Conservation (phyloP, 495 filamentous ascomycete species). For the Annulohypoxylon moriforme region DNA sequence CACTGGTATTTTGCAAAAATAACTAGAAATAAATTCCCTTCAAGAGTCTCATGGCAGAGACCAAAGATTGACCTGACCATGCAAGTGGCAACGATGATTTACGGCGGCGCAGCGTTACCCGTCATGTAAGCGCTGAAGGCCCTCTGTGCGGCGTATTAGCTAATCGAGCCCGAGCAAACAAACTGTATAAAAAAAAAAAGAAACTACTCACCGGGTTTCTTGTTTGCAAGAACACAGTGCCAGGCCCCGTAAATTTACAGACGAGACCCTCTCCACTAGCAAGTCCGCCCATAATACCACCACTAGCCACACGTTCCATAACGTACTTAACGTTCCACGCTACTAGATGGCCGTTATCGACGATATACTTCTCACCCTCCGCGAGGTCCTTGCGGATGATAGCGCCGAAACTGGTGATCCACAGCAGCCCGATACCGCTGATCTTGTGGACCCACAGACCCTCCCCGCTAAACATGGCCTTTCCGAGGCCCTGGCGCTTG, state of each 20-base stretch:
- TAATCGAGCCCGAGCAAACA: constrained; percentile 14
- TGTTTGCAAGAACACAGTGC: constrained; percentile 93
- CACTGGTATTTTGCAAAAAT: constrained; percentile 8
- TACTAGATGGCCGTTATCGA: constrained; percentile 96
- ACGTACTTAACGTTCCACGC: constrained; percentile 97
- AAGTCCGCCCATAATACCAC: constrained; percentile 85
- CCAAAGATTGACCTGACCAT: not conserved
- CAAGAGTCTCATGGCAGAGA: not conserved
- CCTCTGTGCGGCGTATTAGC: constrained; percentile 47
- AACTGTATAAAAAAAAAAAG: not conserved
- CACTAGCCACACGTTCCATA: constrained; percentile 87
- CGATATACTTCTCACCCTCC: constrained; percentile 84
- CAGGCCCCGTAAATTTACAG: constrained; percentile 93
- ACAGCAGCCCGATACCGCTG: constrained; percentile 79
- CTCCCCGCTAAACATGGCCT: constrained; percentile 93
- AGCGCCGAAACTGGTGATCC: constrained; percentile 92
- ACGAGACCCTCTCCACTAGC: constrained; percentile 87
- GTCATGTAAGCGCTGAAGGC: constrained; percentile 61
- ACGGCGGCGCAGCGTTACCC: constrained; percentile 51
- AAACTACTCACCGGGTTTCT: constrained; percentile 74
- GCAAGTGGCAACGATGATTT: not conserved
- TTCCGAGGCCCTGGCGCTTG: constrained; percentile 86
- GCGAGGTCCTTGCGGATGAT: constrained; percentile 94
- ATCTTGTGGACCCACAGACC: constrained; percentile 94
- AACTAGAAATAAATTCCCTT: not conserved